phyloP scores from a whole-genome alignment of 83 land plant species.

The Thuja plicata region DNA sequence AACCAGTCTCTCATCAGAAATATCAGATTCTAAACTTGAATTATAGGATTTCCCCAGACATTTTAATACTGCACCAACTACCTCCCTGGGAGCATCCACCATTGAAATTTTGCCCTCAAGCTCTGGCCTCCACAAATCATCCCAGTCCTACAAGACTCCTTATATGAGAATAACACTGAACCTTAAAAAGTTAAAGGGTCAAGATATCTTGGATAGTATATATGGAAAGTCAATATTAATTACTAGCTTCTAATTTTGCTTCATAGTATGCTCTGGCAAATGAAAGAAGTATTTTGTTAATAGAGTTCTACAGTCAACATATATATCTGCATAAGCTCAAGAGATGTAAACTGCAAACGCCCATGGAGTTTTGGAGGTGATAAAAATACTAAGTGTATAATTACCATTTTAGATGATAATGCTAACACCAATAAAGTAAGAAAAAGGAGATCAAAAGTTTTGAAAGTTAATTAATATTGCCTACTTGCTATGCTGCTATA shows the following conservation, averaged over 20 bases:
- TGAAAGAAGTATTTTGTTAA: background rate
- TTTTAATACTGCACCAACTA: constrained; percentile 89
- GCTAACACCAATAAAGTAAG: background rate
- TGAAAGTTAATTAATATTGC: background rate
- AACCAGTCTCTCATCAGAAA: constrained; percentile 70
- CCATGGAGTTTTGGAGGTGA: background rate
- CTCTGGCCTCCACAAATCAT: constrained; percentile 89
- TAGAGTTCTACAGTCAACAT: background rate
- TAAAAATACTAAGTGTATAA: background rate
- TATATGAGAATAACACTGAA: background rate
- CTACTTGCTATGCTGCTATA: constrained; percentile 1
- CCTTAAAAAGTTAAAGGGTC: background rate
- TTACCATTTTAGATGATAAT: background rate
- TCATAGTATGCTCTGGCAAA: background rate
- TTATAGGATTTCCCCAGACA: constrained; percentile 86
- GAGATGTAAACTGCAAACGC: background rate
- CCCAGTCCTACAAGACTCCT: constrained; percentile 75
- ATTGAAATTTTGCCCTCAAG: constrained; percentile 90
- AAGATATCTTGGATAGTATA: background rate
- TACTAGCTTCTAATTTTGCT: constrained; percentile 7
- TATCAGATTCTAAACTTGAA: constrained; percentile 63
- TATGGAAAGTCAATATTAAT: background rate
- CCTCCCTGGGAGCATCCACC: constrained; percentile 89
- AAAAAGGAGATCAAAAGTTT: background rate
- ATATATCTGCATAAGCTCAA: background rate